phyloP scores from a whole-genome alignment of 2,329 filamentous ascomycete species.

The Clarireedia homoeocarpa region DNA sequence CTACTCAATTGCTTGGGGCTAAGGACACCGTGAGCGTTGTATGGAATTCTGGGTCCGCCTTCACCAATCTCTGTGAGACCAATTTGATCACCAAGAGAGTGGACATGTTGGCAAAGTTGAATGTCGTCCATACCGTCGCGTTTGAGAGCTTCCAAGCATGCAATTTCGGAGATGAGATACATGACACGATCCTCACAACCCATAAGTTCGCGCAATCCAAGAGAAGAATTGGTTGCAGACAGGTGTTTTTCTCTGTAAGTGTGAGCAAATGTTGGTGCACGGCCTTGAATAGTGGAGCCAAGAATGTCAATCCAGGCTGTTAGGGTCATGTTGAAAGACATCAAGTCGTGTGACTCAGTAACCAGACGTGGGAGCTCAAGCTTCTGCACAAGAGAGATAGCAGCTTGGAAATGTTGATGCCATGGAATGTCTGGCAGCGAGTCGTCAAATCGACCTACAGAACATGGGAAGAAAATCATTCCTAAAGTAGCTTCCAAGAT shows the following conservation, averaged over 20 bases:
- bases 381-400: slow-evolving; percentile 74
- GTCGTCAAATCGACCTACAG: slow-evolving; percentile 80
- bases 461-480: slow-evolving; percentile 94
- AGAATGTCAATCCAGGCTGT: slow-evolving; percentile 96
- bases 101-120: slow-evolving; percentile 80
- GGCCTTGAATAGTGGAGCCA: slow-evolving; percentile 83
- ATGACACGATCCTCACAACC: slow-evolving; percentile 95
- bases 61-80: slow-evolving; percentile 66
- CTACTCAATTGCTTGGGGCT: slow-evolving; percentile 74
- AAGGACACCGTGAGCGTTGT: slow-evolving; percentile 64
- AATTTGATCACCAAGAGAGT: slow-evolving; percentile 80
- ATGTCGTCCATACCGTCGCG: slow-evolving; percentile 76
- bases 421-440: slow-evolving; percentile 85
- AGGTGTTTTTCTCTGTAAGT: slow-evolving; percentile 95
- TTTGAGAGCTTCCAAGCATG: slow-evolving; percentile 88
- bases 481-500: slow-evolving; percentile 88
- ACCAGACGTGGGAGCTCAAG: slow-evolving; percentile 69
- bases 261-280: slow-evolving; percentile 81
- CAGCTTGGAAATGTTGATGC: slow-evolving; percentile 95
- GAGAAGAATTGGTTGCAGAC: slow-evolving; percentile 48
- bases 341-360: slow-evolving; percentile 39
- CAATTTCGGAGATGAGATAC: slow-evolving; percentile 96
- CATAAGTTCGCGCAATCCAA: slow-evolving; percentile 87
- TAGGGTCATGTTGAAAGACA: slow-evolving; percentile 86
- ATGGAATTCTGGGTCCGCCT: slow-evolving; percentile 48